Evolutionary conservation across 1,284 basidiomycete species (phyloP).

Genomic region (Cystobasidiaceae sp.): DNA sequence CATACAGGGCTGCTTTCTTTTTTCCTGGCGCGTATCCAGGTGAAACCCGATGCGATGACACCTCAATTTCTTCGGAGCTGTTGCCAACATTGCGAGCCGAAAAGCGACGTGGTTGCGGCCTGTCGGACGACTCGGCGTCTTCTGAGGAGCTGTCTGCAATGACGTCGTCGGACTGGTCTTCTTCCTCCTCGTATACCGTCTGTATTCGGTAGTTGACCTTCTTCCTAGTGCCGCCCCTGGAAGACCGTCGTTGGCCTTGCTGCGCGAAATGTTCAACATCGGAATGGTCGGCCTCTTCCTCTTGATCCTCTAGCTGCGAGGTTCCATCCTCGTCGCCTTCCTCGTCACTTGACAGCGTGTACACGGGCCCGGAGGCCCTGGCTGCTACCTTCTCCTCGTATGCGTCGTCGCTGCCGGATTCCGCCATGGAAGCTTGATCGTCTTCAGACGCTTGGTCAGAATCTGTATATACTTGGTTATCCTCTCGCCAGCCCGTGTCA

Average conservation of each 20-base stretch:
- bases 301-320: background rate
- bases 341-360: background rate
- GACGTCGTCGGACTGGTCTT: no score
- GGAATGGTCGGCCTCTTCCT: no score
- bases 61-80: no score
- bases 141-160: background rate
- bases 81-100: no score
- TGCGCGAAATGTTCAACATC: background rate
- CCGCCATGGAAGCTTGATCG: background rate
- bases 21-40: no score
- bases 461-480: constrained; percentile 1
- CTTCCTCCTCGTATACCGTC: no score
- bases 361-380: background rate
- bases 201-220: no score
- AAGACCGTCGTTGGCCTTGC: background rate
- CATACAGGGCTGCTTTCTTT: background rate
- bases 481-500: constrained; percentile 8
- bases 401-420: background rate
- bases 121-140: background rate
- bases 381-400: constrained; percentile 2
- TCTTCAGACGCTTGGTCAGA: background rate
- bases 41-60: no score
- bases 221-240: no score
- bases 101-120: no score
- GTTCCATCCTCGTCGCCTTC: background rate